phyloP scores from a whole-genome alignment of 202 grass and related monocot genomes.

The Zizania palustris region DNA sequence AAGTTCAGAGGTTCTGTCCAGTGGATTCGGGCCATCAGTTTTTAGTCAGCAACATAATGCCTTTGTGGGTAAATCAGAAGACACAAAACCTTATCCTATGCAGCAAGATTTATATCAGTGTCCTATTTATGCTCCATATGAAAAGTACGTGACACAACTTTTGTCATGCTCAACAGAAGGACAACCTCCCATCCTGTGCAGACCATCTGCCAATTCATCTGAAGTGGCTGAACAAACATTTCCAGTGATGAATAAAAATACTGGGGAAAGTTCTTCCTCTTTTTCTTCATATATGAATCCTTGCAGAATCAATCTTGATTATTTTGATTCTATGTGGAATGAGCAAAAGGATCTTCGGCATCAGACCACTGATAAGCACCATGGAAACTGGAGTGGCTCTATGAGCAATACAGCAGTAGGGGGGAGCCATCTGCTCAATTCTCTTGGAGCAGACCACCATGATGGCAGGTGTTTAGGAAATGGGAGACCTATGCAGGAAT shows the following conservation, averaged over 20 bases:
- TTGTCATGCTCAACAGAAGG: slow-evolving; percentile 43
- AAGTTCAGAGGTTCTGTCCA: slow-evolving; percentile 29
- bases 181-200: slow-evolving; percentile 22
- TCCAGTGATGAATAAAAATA: slow-evolving; percentile 41
- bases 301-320: slow-evolving; percentile 63
- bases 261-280: slow-evolving; percentile 38
- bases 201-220: slow-evolving; percentile 34
- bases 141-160: slow-evolving; percentile 59
- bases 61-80: slow-evolving; percentile 36
- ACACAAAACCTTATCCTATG: slow-evolving; percentile 12
- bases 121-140: slow-evolving; percentile 43
- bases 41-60: slow-evolving; percentile 40
- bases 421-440: not conserved
- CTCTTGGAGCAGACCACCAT: slow-evolving; percentile 23
- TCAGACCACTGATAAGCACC: slow-evolving; percentile 30
- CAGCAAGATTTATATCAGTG: slow-evolving; percentile 39
- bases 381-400: slow-evolving; percentile 32
- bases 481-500: slow-evolving; percentile 14
- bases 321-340: slow-evolving; percentile 54
- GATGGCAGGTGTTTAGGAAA: slow-evolving; percentile 21
- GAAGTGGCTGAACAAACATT: slow-evolving; percentile 22
- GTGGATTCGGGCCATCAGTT: slow-evolving; percentile 48
- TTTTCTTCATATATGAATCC: slow-evolving; percentile 57
- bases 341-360: slow-evolving; percentile 45
- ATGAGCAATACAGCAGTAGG: not conserved